Percentiles rank a stretch among this genome's conserved stretches.
These are phyloP conservation scores for Sugiyamaella japonica DNA, from an alignment of 1,139 yeast species.

Conservation along the genomic window DNA sequence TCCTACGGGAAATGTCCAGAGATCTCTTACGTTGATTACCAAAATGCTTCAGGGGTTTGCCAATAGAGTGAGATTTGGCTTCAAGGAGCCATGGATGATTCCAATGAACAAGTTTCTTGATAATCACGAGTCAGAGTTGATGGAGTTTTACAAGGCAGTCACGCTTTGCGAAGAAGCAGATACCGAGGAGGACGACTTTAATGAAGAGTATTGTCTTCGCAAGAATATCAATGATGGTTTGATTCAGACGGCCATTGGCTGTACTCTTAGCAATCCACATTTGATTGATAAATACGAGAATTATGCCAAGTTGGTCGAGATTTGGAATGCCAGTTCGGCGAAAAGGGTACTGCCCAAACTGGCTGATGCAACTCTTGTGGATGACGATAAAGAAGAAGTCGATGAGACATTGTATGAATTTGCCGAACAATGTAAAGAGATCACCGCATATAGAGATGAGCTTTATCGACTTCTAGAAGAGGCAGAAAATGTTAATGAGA, in stretches of 20 bases:
- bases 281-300: conserved; percentile 39
- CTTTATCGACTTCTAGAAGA: conserved; percentile 7
- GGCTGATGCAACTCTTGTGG: not conserved
- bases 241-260: conserved; percentile 34
- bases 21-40: conserved; percentile 80
- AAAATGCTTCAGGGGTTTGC: conserved; percentile 79
- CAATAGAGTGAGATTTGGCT: conserved; percentile 68
- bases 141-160: conserved; percentile 67
- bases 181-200: conserved; percentile 47
- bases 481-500: conserved; percentile 13
- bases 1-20: conserved; percentile 67
- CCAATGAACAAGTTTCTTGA: conserved; percentile 68
- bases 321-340: conserved; percentile 26
- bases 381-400: not conserved
- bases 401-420: conserved; percentile 9
- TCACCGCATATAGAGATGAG: conserved; percentile 8
- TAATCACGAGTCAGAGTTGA: conserved; percentile 56
- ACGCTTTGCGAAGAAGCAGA: conserved; percentile 42
- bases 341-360: conserved; percentile 1
- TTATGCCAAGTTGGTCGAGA: conserved; percentile 35
- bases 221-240: conserved; percentile 15
- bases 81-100: conserved; percentile 81
- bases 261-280: conserved; percentile 40
- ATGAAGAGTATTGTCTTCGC: conserved; percentile 40
- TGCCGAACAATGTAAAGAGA: conserved; percentile 7